phyloP scores from a whole-genome alignment of 345 rosid species.

The Eucalyptus rudis region DNA sequence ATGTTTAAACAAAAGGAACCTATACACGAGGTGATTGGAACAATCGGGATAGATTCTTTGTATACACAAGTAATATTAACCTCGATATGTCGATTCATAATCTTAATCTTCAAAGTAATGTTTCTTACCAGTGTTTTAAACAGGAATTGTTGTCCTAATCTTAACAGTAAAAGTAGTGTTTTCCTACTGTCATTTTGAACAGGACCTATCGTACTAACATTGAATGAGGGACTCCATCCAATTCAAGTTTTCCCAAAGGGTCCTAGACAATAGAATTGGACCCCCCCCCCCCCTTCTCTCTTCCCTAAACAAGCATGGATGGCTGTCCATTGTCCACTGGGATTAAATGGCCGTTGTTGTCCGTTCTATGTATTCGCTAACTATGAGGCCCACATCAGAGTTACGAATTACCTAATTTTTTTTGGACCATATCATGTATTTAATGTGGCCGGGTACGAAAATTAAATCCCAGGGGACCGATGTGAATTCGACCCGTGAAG shows the following conservation, averaged over 20 bases:
- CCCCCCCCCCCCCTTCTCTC: no score
- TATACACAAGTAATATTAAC: not conserved
- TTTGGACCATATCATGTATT: not conserved
- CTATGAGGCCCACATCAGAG: not conserved
- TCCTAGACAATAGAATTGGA: not conserved
- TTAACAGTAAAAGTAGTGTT: not conserved
- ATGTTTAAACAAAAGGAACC: not conserved
- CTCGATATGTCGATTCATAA: fast-evolving
- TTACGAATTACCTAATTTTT: not conserved
- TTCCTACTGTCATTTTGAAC: not conserved
- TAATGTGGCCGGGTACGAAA: not conserved
- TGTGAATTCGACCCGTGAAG: not conserved
- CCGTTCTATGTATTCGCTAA: not conserved
- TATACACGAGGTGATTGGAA: not conserved
- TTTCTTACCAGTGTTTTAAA: not conserved
- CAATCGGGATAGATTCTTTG: not conserved
- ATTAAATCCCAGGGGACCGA: not conserved
- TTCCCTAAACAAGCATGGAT: not conserved
- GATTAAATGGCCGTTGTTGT: not conserved
- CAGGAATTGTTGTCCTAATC: not conserved
- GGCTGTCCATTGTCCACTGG: not conserved
- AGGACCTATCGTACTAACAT: not conserved
- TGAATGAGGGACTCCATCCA: not conserved
- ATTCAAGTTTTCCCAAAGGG: not conserved
- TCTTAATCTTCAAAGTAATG: no score